Percentiles rank a stretch among this genome's conserved stretches.
Evolutionary conservation across 352 stramenopile genomes (phyloP).

Genomic region (Pythium folliculosum): DNA sequence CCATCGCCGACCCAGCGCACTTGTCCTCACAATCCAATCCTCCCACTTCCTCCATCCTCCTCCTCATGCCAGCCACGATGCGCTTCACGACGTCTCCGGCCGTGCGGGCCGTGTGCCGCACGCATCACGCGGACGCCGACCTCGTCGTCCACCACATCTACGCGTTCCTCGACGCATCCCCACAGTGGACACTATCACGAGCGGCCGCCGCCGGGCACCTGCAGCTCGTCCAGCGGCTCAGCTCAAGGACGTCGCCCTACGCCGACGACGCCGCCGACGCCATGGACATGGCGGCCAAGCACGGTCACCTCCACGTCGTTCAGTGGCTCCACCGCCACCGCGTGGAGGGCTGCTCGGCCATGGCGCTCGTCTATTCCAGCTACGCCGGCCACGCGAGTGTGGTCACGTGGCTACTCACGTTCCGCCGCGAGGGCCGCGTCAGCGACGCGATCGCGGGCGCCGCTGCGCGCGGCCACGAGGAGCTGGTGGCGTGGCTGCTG

Average conservation of each 20-base stretch:
- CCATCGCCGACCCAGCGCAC: too few relatives aligned
- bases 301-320: conserved; percentile 19
- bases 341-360: conserved; percentile 43
- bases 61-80: background rate
- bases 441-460: conserved; percentile 30
- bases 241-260: conserved; percentile 9
- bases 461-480: conserved; percentile 12
- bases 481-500: conserved; percentile 25
- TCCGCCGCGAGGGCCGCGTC: conserved; percentile 34
- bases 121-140: conserved; percentile 16
- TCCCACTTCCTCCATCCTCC: background rate
- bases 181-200: conserved; percentile 20
- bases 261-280: conserved; percentile 16
- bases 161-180: conserved; percentile 21
- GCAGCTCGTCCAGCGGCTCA: conserved; percentile 26
- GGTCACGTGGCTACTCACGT: conserved; percentile 48
- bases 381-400: conserved; percentile 39
- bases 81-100: conserved; percentile 16
- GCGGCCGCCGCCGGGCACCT: conserved; percentile 23
- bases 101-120: conserved; percentile 21
- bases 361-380: conserved; percentile 43
- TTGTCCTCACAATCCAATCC: background rate
- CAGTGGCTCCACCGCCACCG: conserved; percentile 35
- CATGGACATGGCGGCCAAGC: conserved; percentile 18
- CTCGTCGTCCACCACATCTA: conserved; percentile 26